These are phyloP conservation scores for Pseudogymnoascus sp. DNA, from an alignment of 2,329 filamentous ascomycete species.

Conservation along the genomic window DNA sequence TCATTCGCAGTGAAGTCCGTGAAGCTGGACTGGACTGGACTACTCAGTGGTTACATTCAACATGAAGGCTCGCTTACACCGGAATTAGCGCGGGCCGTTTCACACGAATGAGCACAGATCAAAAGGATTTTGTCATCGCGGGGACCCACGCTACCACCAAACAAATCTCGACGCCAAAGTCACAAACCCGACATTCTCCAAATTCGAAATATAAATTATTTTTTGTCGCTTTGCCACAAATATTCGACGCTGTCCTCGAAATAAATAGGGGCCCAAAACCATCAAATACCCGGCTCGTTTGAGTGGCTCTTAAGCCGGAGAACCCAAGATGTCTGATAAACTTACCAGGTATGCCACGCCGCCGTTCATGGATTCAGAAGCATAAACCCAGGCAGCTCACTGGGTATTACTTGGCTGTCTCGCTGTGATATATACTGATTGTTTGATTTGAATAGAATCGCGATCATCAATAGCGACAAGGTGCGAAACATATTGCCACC, in stretches of 20 bases:
- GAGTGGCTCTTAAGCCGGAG: conserved; percentile 8
- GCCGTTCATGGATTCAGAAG: background rate
- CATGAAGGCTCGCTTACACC: conserved; percentile 7
- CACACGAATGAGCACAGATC: conserved; percentile 9
- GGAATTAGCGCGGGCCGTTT: conserved; percentile 9
- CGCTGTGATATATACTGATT: background rate
- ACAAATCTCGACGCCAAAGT: conserved; percentile 8
- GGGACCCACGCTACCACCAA: conserved; percentile 7
- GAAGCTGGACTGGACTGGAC: conserved; percentile 7
- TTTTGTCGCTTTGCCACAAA: conserved; percentile 5
- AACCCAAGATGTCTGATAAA: conserved; percentile 69
- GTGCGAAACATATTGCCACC: conserved; percentile 42
- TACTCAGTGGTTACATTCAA: conserved; percentile 8
- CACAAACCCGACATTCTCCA: conserved; percentile 4
- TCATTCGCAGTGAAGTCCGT: conserved; percentile 2
- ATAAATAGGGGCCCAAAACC: background rate
- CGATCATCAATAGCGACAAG: conserved; percentile 98
- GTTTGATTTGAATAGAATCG: conserved; percentile 57
- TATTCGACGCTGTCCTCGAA: background rate
- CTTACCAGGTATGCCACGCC: conserved; percentile 68
- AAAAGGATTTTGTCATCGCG: conserved; percentile 10
- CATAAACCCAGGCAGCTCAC: conserved; percentile 3
- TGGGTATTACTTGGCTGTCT: background rate
- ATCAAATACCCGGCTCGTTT: background rate
- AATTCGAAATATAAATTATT: background rate